Evolutionary conservation across 768 basidiomycete species (phyloP), one percentile per base, ranked within the genome.

Genomic region (Russula olivacea): DNA sequence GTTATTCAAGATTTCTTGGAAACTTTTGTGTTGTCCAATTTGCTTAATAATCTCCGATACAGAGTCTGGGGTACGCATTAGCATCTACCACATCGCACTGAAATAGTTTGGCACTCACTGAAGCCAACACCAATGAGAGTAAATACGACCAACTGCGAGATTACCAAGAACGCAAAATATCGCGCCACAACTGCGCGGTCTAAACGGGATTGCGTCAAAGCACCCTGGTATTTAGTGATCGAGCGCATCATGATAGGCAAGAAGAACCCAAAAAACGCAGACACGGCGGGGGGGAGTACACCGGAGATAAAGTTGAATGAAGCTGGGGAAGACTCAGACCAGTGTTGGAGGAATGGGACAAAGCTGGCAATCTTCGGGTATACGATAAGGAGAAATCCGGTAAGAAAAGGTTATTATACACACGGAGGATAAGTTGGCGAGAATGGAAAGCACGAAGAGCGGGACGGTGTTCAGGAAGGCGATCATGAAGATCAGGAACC

Each of bases 381-480:
- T 67, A 54, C 41, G 53, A 59, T 59, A 17, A 55, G 50, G 62
- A 23, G 43, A 49, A 59, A 21, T 30, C 50, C 36, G n/a, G 38
- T 54, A 25, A 11, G 55, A 25, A 5, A 63, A 55, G n/a, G 30
- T 25, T 68, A 45, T 25, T 61, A 21, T 25, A 71, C 87, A 58
- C 69, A 93, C 88, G 43, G 87, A 81, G 55, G 87, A 81, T 77
- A 99, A 79, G 76, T 99, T 98, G 68, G 97, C 93, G 55, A 97
- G 78, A 66, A 93, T 77, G 14, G 96, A 95, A 66, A 98, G 93
- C 66, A 91, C 77, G 71, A 95, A 83, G 19, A 99, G 77, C 21
- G 97, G 97, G 11, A 96, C 78, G 40, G 94, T 98, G 78, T 99
- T 95, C 78, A 98, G 84, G 78, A 93, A 94, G 74, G 93, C 95